These are phyloP conservation scores for Tylopilus rubrobrunneus DNA, from an alignment of 768 basidiomycete genomes.

Conservation along the genomic window DNA sequence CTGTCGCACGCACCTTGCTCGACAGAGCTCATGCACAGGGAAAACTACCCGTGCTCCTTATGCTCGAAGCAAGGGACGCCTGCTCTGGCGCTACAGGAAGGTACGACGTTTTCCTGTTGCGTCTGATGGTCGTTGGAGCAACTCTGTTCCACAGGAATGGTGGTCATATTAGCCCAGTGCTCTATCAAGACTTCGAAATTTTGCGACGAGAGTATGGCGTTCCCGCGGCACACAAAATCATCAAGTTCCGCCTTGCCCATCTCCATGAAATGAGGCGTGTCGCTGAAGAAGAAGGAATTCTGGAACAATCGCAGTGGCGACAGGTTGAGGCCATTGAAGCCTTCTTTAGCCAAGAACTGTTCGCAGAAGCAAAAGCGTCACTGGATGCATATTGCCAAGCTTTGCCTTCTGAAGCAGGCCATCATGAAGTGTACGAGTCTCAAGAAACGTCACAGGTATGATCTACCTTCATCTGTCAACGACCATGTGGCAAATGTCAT, in stretches of 20 bases:
- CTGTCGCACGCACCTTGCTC: slow-evolving; percentile 54
- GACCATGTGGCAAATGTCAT: background rate
- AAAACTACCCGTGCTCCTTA: slow-evolving; percentile 45
- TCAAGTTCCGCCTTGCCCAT: slow-evolving; percentile 61
- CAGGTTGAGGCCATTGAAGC: slow-evolving; percentile 58
- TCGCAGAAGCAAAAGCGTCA: slow-evolving; percentile 38
- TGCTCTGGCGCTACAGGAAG: slow-evolving; percentile 75
- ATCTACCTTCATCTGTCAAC: background rate
- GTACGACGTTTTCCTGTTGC: slow-evolving; percentile 31
- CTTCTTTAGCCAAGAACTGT: slow-evolving; percentile 42
- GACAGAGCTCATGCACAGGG: slow-evolving; percentile 27
- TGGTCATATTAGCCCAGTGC: slow-evolving; percentile 58
- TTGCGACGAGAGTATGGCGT: slow-evolving; percentile 46
- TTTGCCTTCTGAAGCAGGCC: slow-evolving; percentile 44
- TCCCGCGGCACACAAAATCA: slow-evolving; percentile 45
- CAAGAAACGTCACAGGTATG: slow-evolving; percentile 31
- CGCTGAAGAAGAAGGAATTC: slow-evolving; percentile 51
- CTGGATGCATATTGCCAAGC: slow-evolving; percentile 46
- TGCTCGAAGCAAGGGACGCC: slow-evolving; percentile 77
- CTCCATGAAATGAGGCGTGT: slow-evolving; percentile 43
- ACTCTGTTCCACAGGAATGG: slow-evolving; percentile 48
- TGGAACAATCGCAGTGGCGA: slow-evolving; percentile 53
- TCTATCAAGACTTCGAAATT: slow-evolving; percentile 54
- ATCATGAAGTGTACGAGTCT: slow-evolving; percentile 31
- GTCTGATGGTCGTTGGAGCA: background rate